Percentiles rank a stretch among this genome's conserved stretches.
Conservation (phyloP, 1,284 basidiomycete species). For the Gymnopus androsaceus region DNA sequence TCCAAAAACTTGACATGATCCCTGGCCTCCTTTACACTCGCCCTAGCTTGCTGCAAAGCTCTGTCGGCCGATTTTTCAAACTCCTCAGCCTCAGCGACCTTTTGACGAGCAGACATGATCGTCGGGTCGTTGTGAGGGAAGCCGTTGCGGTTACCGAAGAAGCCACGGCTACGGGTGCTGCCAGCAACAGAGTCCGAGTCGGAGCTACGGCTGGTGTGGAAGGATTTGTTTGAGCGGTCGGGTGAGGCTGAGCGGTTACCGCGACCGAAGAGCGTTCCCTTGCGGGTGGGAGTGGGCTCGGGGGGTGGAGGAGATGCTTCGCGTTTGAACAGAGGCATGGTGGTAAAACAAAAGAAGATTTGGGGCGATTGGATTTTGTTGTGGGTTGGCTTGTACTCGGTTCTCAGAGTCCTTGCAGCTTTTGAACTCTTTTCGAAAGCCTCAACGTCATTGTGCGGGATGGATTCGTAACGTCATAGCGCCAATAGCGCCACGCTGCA, state of each 20-base stretch:
- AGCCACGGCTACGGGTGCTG: conserved; percentile 17
- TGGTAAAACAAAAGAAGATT: neutral
- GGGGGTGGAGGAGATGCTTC: conserved; percentile 9
- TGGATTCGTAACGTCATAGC: neutral
- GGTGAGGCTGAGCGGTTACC: conserved; percentile 26
- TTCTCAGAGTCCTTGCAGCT: neutral
- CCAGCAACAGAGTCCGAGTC: conserved; percentile 9
- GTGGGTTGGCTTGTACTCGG: neutral
- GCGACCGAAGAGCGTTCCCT: conserved; percentile 30
- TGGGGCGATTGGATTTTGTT: neutral
- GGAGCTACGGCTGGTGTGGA: conserved; percentile 28
- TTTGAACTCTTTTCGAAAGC: neutral
- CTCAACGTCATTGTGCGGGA: neutral
- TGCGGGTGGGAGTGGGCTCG: conserved; percentile 21
- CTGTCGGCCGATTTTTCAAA: conserved; percentile 58
- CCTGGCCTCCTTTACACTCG: conserved; percentile 49
- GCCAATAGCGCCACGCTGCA: neutral
- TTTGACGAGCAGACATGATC: conserved; percentile 52
- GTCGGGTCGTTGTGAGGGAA: conserved; percentile 45
- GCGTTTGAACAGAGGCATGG: conserved; percentile 33
- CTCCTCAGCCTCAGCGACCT: conserved; percentile 53
- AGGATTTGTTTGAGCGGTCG: conserved; percentile 15
- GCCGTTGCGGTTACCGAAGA: conserved; percentile 23
- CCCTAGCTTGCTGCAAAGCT: conserved; percentile 49
- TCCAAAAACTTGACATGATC: conserved; percentile 57